Conservation (phyloP, 768 basidiomycete species). For the Boletellus emodensis region DNA sequence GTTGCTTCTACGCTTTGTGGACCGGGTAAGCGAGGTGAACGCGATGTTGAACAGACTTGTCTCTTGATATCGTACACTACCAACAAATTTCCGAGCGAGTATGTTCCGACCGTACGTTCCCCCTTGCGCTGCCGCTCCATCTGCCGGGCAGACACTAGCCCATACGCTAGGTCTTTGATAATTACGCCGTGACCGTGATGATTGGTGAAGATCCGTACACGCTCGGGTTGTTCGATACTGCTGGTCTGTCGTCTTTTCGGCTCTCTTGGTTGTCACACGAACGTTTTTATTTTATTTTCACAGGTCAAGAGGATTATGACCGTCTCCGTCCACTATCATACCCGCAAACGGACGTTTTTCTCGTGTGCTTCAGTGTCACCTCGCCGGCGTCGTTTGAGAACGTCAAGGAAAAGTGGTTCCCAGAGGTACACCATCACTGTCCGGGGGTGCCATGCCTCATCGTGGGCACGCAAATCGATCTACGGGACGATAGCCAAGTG, state of each 20-base stretch:
- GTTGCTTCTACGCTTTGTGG: not conserved
- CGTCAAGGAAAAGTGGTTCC: constrained; percentile 99
- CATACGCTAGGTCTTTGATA: constrained; percentile 77
- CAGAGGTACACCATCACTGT: constrained; percentile 99
- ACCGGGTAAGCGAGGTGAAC: not conserved
- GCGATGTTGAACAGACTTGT: constrained; percentile 62
- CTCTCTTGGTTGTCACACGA: constrained; percentile 1
- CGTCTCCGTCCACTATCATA: constrained; percentile 98
- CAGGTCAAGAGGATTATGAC: constrained; percentile 99
- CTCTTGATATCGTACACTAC: constrained; percentile 96
- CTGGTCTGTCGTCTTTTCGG: constrained; percentile 58
- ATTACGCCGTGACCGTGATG: constrained; percentile 99
- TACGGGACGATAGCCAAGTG: constrained; percentile 90
- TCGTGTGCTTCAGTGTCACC: constrained; percentile 99
- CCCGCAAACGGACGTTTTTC: constrained; percentile 99
- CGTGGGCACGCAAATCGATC: constrained; percentile 96
- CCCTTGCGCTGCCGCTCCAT: not conserved
- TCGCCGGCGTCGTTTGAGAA: constrained; percentile 99
- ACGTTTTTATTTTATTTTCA: constrained; percentile 13
- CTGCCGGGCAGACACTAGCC: constrained; percentile 15
- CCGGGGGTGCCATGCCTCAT: constrained; percentile 99
- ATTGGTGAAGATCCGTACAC: constrained; percentile 99
- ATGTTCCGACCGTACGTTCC: constrained; percentile 88
- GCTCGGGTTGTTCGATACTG: constrained; percentile 96
- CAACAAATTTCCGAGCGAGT: constrained; percentile 98